These are phyloP conservation scores for Amauroascus verrucosus DNA, from an alignment of 2,329 filamentous ascomycete species.

Conservation along the genomic window DNA sequence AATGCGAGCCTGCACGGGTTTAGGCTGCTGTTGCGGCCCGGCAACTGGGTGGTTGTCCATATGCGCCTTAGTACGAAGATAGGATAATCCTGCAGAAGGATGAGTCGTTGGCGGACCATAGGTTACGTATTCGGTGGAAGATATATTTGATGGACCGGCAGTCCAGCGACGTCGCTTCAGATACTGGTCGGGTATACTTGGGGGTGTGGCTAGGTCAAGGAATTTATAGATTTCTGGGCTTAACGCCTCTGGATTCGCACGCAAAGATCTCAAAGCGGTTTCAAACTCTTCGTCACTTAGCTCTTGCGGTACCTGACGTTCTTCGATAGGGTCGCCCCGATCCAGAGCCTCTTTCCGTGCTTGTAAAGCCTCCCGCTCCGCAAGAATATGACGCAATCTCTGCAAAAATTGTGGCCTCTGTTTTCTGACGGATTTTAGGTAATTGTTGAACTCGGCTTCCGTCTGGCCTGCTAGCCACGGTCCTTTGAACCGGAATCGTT, in stretches of 20 bases:
- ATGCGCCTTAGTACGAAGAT: conserved; percentile 46
- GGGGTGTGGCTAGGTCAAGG: conserved; percentile 45
- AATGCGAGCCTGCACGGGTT: conserved; percentile 49
- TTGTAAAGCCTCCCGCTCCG: conserved; percentile 28
- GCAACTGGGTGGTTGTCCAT: conserved; percentile 51
- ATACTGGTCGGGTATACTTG: conserved; percentile 29
- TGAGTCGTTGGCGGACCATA: conserved; percentile 51
- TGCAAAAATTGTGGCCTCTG: conserved; percentile 33
- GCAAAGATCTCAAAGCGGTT: conserved; percentile 37
- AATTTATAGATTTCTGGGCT: conserved; percentile 45
- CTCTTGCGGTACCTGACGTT: conserved; percentile 20
- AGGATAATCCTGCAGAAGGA: conserved; percentile 54
- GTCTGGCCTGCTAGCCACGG: conserved; percentile 50
- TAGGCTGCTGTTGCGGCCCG: conserved; percentile 46
- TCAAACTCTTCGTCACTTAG: conserved; percentile 39
- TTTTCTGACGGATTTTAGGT: conserved; percentile 38
- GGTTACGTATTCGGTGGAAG: conserved; percentile 35
- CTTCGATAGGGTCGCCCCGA: conserved; percentile 29
- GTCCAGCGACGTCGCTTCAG: conserved; percentile 28
- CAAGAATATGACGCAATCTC: conserved; percentile 29
- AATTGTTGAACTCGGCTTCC: conserved; percentile 45
- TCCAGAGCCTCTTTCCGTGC: conserved; percentile 32
- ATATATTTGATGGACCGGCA: conserved; percentile 27
- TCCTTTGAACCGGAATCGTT: conserved; percentile 48
- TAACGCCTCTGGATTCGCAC: conserved; percentile 37